phyloP scores from a whole-genome alignment of 1,284 basidiomycete genomes.

The Pterulicium gracile region DNA sequence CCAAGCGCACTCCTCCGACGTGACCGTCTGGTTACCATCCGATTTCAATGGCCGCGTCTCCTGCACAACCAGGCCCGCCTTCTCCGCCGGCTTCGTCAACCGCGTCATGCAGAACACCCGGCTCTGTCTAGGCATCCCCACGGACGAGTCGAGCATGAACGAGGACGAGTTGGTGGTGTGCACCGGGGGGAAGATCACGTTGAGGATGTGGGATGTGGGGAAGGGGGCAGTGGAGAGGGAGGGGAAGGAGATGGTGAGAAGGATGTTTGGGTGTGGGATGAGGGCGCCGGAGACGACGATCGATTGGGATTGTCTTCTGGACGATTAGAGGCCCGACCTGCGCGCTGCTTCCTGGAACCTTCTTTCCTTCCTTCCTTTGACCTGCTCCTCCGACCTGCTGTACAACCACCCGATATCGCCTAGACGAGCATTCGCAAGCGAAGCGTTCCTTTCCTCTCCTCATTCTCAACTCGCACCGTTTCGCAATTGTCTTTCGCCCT shows the following conservation, averaged over 20 bases:
- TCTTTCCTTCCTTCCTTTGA: too few species aligned
- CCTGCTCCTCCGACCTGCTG: too few species aligned
- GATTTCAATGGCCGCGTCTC: constrained; percentile 63
- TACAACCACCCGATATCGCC: too few species aligned
- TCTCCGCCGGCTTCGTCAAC: constrained; percentile 65
- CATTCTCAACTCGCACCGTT: constrained; percentile 4
- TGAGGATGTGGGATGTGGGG: constrained; percentile 71
- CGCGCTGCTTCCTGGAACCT: neutral
- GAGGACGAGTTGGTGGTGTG: constrained; percentile 51
- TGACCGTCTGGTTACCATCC: constrained; percentile 65
- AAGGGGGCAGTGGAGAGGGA: constrained; percentile 48
- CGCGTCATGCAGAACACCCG: constrained; percentile 50
- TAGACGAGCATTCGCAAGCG: too few species aligned
- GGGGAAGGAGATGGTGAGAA: constrained; percentile 49
- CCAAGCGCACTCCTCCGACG: constrained; percentile 44
- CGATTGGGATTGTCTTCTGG: constrained; percentile 71
- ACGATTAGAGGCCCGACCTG: constrained; percentile 33
- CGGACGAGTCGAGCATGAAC: constrained; percentile 23
- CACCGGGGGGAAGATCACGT: constrained; percentile 47
- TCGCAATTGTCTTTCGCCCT: neutral
- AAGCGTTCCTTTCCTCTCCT: constrained; percentile 11
- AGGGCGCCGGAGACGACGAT: constrained; percentile 43
- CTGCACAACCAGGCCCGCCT: constrained; percentile 38
- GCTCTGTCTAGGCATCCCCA: constrained; percentile 36
- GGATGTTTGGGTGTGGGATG: constrained; percentile 47